Conservation (phyloP, 805 yeast species). For the Pichia nakasei region DNA sequence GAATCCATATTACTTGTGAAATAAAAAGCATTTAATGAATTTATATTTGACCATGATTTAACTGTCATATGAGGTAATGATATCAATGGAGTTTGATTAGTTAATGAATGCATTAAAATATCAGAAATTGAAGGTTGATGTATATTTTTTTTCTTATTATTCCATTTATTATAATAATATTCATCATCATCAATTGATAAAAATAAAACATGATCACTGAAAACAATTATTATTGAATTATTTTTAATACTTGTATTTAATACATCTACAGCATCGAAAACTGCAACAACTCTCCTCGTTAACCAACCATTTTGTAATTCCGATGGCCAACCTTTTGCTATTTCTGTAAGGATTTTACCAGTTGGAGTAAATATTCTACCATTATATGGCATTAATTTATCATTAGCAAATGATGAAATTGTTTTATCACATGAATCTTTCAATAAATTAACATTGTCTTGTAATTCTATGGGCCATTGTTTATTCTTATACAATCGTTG, state of each 20-base stretch:
- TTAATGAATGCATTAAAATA: constrained; percentile 79
- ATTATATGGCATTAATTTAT: constrained; percentile 40
- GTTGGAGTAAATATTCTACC: constrained; percentile 81
- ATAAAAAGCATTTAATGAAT: constrained; percentile 43
- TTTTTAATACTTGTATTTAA: constrained; percentile 22
- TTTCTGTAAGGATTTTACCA: constrained; percentile 77
- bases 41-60: constrained; percentile 55
- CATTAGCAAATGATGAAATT: constrained; percentile 74
- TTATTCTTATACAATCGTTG: constrained; percentile 48
- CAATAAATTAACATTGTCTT: constrained; percentile 29
- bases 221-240: constrained; percentile 58
- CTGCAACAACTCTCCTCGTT: constrained; percentile 74
- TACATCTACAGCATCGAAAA: constrained; percentile 35
- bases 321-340: constrained; percentile 82
- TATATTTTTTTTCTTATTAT: constrained; percentile 14
- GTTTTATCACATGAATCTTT: constrained; percentile 51
- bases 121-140: constrained; percentile 61
- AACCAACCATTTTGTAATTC: constrained; percentile 87
- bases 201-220: constrained; percentile 72
- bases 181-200: constrained; percentile 43
- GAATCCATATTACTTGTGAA: constrained; percentile 25
- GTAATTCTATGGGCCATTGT: constrained; percentile 31
- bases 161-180: constrained; percentile 23
- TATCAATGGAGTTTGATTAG: constrained; percentile 69
- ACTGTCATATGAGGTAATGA: constrained; percentile 65